Percentiles rank a stretch among this genome's conserved stretches.
phyloP scores from a whole-genome alignment of 805 yeast species.

The Dipodascus albidus region DNA sequence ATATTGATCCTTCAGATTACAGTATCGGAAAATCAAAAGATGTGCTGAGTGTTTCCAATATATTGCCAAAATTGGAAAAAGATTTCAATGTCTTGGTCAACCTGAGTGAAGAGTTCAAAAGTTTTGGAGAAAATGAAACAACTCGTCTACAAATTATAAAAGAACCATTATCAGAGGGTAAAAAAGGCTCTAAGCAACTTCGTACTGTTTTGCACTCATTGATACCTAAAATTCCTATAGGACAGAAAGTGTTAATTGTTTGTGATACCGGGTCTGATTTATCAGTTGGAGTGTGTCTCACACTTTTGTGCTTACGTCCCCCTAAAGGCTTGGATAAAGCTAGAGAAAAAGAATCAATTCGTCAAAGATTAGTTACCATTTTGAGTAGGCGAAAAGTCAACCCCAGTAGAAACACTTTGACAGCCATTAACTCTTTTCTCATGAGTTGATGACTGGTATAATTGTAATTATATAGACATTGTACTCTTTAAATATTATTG shows the following conservation, averaged over 20 bases:
- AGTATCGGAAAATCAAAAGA: neutral
- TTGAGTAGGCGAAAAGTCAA: constrained; percentile 41
- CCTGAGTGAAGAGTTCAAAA: constrained; percentile 7
- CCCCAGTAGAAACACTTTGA: constrained; percentile 70
- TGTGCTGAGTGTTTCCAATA: neutral
- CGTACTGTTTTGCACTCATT: constrained; percentile 38
- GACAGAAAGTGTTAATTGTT: constrained; percentile 31
- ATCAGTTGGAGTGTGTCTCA: constrained; percentile 47
- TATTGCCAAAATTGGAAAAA: neutral
- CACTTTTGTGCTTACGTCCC: constrained; percentile 32
- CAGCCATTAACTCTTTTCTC: constrained; percentile 50
- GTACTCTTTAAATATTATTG: too few relatives aligned
- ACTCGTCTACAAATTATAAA: neutral
- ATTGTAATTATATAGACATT: too few relatives aligned
- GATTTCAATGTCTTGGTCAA: constrained; percentile 12
- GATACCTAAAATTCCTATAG: constrained; percentile 15
- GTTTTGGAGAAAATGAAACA: neutral
- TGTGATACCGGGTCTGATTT: constrained; percentile 61
- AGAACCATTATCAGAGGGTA: constrained; percentile 25
- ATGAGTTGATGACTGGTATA: constrained; percentile 28
- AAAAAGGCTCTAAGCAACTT: constrained; percentile 57
- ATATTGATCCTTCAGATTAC: neutral
- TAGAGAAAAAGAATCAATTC: constrained; percentile 38
- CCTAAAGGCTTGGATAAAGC: constrained; percentile 16
- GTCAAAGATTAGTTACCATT: constrained; percentile 43